Conservation (phyloP, 345 rosid species). For the Arabis hirsuta region DNA sequence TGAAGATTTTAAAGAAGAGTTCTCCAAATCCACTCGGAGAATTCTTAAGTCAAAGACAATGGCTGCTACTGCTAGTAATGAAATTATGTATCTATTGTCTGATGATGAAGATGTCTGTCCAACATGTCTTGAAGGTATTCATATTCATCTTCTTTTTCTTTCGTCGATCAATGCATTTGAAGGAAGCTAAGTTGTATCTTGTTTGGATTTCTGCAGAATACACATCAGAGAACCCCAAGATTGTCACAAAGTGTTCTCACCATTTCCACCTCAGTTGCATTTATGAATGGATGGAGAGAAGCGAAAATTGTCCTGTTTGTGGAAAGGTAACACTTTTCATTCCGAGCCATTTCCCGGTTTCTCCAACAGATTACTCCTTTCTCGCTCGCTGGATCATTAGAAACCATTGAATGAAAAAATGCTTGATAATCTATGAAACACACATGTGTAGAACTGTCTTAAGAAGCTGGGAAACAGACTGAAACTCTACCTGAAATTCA, state of each 20-base stretch:
- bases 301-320: slow-evolving; percentile 94
- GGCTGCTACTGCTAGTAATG: slow-evolving; percentile 48
- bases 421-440: neutral
- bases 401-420: slow-evolving; percentile 4
- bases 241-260: slow-evolving; percentile 88
- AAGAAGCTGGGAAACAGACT: neutral
- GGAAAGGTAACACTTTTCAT: slow-evolving; percentile 71
- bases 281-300: slow-evolving; percentile 99
- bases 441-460: neutral
- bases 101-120: slow-evolving; percentile 98
- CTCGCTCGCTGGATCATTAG: no score
- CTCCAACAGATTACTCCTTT: no score
- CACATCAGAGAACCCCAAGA: slow-evolving; percentile 89
- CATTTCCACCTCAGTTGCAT: slow-evolving; percentile 99
- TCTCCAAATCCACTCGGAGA: slow-evolving; percentile 56
- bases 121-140: slow-evolving; percentile 95
- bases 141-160: neutral
- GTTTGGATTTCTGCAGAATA: slow-evolving; percentile 62
- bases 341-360: slow-evolving; percentile 4
- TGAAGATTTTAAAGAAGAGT: slow-evolving; percentile 67
- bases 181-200: slow-evolving; percentile 2
- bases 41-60: slow-evolving; percentile 53
- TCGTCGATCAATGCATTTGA: slow-evolving; percentile 1
- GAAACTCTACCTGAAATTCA: neutral
- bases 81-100: slow-evolving; percentile 53